Conservation (phyloP, 768 basidiomycete genomes). For the Leucocoprinus leucothites region DNA sequence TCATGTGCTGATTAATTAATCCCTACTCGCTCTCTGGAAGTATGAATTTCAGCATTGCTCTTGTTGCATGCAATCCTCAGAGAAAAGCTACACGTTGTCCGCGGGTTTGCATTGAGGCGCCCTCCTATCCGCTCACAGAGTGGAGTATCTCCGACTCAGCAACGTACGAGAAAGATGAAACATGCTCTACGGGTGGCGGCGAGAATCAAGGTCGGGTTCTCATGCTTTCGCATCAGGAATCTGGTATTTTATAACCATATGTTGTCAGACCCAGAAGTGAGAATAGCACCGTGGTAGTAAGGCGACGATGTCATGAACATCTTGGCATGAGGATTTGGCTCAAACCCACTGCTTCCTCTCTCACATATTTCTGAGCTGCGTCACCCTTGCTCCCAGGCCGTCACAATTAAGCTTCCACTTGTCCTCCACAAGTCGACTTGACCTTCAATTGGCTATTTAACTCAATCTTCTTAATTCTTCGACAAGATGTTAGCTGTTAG, state of each 20-base stretch:
- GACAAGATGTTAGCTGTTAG: too few relatives aligned
- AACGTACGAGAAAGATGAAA: background rate
- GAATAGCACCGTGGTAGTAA: constrained; percentile 15
- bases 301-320: constrained; percentile 15
- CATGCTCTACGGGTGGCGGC: background rate
- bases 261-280: constrained; percentile 12
- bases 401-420: background rate
- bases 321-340: constrained; percentile 14
- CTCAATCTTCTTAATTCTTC: too few relatives aligned
- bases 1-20: constrained; percentile 10
- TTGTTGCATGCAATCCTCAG: constrained; percentile 12
- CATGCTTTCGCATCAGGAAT: constrained; percentile 17
- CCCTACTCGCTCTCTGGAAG: constrained; percentile 12
- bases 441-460: background rate
- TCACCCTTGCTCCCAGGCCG: constrained; percentile 4
- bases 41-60: constrained; percentile 12
- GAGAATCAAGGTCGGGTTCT: constrained; percentile 14
- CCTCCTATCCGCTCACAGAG: constrained; percentile 6
- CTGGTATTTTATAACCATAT: constrained; percentile 13
- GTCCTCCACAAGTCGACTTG: background rate
- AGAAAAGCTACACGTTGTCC: constrained; percentile 21
- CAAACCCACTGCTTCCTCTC: constrained; percentile 9
- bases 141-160: constrained; percentile 3
- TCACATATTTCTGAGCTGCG: constrained; percentile 6
- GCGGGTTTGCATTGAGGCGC: constrained; percentile 13